phyloP scores from a whole-genome alignment of 2,329 filamentous ascomycete genomes.

The Aspergillus quadricinctus region DNA sequence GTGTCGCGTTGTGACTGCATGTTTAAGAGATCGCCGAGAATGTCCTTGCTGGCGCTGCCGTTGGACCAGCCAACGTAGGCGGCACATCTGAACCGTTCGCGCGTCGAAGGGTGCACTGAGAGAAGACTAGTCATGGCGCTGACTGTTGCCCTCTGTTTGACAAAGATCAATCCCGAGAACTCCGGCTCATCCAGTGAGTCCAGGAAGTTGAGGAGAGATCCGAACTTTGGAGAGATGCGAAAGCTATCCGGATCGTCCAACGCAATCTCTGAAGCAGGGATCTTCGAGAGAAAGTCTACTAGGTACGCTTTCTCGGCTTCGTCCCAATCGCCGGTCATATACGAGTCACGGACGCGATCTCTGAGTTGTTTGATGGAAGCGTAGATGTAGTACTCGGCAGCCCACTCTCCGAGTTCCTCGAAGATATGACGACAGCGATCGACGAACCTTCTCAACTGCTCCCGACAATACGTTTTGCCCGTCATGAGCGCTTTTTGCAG shows the following conservation, averaged over 20 bases:
- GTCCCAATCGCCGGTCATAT: slow-evolving; percentile 40
- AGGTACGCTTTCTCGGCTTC: slow-evolving; percentile 55
- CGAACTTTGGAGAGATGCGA: slow-evolving; percentile 55
- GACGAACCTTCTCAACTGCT: slow-evolving; percentile 55
- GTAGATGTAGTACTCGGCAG: slow-evolving; percentile 61
- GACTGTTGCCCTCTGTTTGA: slow-evolving; percentile 58
- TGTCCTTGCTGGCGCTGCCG: slow-evolving; percentile 39
- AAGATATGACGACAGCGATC: slow-evolving; percentile 50
- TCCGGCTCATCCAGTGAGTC: slow-evolving; percentile 41
- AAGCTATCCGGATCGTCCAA: slow-evolving; percentile 3
- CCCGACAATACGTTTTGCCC: slow-evolving; percentile 40
- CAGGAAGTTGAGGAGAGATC: slow-evolving; percentile 53
- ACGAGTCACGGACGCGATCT: slow-evolving; percentile 20
- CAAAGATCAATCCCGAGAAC: slow-evolving; percentile 62
- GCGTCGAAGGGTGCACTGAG: slow-evolving; percentile 45
- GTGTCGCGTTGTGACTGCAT: slow-evolving; percentile 47
- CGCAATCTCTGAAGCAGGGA: slow-evolving; percentile 17
- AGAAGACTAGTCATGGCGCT: slow-evolving; percentile 58
- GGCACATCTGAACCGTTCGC: slow-evolving; percentile 42
- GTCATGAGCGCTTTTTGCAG: slow-evolving; percentile 26
- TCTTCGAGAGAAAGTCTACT: slow-evolving; percentile 32
- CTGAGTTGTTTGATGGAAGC: slow-evolving; percentile 42
- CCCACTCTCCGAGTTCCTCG: slow-evolving; percentile 62
- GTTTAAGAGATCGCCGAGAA: slow-evolving; percentile 48
- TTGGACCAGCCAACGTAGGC: slow-evolving; percentile 47